These are phyloP conservation scores for Casaregolazyma lundiana DNA, from an alignment of 1,139 yeast genomes.

Conservation along the genomic window DNA sequence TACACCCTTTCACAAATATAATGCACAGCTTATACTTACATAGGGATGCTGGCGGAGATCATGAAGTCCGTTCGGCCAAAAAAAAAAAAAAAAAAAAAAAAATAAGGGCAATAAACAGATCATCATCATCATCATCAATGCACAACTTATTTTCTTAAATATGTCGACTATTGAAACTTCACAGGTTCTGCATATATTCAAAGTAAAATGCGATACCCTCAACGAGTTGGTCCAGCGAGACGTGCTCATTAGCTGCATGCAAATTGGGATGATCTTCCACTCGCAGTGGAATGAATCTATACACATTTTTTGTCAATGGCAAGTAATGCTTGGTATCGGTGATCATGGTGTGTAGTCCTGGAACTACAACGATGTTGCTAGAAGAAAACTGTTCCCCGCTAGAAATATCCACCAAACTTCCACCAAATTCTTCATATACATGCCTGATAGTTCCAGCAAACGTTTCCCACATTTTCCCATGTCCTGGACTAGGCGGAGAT, in stretches of 20 bases:
- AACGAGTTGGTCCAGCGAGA: conserved; percentile 47
- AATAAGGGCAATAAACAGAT: too few relatives aligned
- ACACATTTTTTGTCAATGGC: conserved; percentile 63
- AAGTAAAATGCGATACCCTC: conserved; percentile 57
- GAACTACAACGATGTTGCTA: conserved; percentile 45
- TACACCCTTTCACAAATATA: too few relatives aligned
- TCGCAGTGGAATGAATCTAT: conserved; percentile 48
- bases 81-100: too few relatives aligned
- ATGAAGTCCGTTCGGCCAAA: too few relatives aligned
- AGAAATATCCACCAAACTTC: conserved; percentile 16
- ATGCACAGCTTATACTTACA: too few relatives aligned
- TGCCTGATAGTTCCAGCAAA: conserved; percentile 55
- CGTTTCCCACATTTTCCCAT: conserved; percentile 47
- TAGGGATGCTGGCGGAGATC: too few relatives aligned
- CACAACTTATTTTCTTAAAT: not conserved
- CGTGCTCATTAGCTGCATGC: conserved; percentile 18
- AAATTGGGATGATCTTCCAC: conserved; percentile 10
- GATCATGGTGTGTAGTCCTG: conserved; percentile 65
- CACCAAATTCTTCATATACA: conserved; percentile 49
- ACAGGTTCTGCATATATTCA: conserved; percentile 33
- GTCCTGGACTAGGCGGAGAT: conserved; percentile 52
- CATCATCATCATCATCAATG: too few relatives aligned
- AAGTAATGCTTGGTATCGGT: conserved; percentile 77
- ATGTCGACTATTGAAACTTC: not conserved
- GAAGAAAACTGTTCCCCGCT: conserved; percentile 18